Evolutionary conservation across 1,139 yeast genomes (phyloP), one percentile per base, ranked within the genome.

Genomic region (Yamadazyma trypodendri): DNA sequence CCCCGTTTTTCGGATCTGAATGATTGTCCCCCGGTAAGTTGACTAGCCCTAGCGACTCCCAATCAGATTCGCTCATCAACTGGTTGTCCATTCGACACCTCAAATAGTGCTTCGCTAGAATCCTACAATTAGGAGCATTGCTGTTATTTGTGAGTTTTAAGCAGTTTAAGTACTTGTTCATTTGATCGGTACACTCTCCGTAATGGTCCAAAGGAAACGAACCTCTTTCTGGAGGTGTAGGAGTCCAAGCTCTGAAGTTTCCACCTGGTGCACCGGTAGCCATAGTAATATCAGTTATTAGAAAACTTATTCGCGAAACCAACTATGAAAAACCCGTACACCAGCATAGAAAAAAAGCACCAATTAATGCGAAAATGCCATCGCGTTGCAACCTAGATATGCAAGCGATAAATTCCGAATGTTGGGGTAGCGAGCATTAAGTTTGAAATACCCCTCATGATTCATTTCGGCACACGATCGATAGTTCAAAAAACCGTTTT

Each of bases 211-310:
- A 68, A 1, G 97, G 98, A 60, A 92, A 92, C 0, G 97, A 86
- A 0, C 98, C 98, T 51, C 96, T 70, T 51, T 90, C 96, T 3
- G 98, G 98, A 20, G 98, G 96, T 0, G 92, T 84, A 11, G 97
- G 96, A 14, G 86, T 74, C 75, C 84, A 71, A 25, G 78, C 63
- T 46, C 77, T 64, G 36, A 65, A 55, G 50, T 56, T 48, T 36
- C 68, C 60, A 42, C 68, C 67, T 38, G 68, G 68, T 34, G 68
- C 63, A 34, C 68, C 68, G 34, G 58, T 52, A 25, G 61, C 61
- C 61, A 56, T 56, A n/a, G n/a, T n/a, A n/a, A n/a, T n/a, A n/a
- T n/a, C n/a, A n/a, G n/a, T n/a, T n/a, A n/a, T n/a, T n/a, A n/a
- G n/a, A n/a, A n/a, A n/a, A 6, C 16, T 15, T 17, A 9, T 12